These are phyloP conservation scores for Taphrina sp. DNA, from an alignment of 1,139 yeast genomes.

Conservation along the genomic window DNA sequence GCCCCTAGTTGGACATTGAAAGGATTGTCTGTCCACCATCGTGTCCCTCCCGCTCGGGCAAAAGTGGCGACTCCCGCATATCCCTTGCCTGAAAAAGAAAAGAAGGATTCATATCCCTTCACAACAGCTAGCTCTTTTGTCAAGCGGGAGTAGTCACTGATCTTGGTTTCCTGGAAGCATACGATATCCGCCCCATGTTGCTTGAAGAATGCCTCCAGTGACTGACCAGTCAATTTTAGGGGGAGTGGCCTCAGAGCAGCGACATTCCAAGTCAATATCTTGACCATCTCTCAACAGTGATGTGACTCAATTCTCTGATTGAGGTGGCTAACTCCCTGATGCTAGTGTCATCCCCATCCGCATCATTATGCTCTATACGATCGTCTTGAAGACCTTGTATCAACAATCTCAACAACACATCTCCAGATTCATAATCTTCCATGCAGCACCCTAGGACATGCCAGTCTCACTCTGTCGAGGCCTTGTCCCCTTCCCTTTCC, in stretches of 20 bases:
- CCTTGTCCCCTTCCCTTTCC: too few relatives aligned
- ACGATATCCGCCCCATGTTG: slow-evolving; percentile 28
- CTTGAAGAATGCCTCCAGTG: slow-evolving; percentile 18
- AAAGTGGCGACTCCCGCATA: slow-evolving; percentile 29
- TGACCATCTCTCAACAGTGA: too few relatives aligned
- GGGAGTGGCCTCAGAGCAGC: slow-evolving; percentile 31
- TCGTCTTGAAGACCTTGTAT: too few relatives aligned
- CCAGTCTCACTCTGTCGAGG: too few relatives aligned
- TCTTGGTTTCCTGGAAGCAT: slow-evolving; percentile 31
- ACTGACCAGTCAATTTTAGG: slow-evolving; percentile 17
- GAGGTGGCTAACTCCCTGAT: too few relatives aligned
- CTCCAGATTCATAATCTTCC: too few relatives aligned
- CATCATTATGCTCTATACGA: too few relatives aligned
- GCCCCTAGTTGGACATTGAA: slow-evolving; percentile 17
- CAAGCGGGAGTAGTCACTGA: slow-evolving; percentile 25
- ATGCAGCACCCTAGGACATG: too few relatives aligned
- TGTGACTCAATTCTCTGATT: too few relatives aligned
- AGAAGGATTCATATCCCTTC: slow-evolving; percentile 30
- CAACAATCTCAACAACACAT: too few relatives aligned
- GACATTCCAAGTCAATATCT: slow-evolving; percentile 29
- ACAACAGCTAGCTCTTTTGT: slow-evolving; percentile 30
- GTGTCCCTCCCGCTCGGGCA: slow-evolving; percentile 14
- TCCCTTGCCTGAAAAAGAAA: slow-evolving; percentile 25
- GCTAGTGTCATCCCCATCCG: too few relatives aligned
- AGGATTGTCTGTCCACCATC: slow-evolving; percentile 29